Evolutionary conservation across 192 early-diverging fungal genomes (phyloP), one percentile per base, ranked within the genome.

Genomic region (Cladochytrium replicatum): DNA sequence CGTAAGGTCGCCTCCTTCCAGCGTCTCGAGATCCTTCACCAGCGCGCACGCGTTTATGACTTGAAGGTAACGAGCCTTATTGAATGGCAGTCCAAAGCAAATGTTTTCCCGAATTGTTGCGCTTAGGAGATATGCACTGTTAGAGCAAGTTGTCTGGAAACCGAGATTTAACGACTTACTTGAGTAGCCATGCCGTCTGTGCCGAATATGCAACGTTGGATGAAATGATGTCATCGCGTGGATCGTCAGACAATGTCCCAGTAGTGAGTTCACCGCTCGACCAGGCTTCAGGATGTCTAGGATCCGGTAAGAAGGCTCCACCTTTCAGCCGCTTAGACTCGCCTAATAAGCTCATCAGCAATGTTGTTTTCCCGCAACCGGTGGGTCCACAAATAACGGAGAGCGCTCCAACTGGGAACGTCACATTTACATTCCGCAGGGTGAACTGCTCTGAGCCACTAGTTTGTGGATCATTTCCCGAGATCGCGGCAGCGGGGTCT

Each of bases 21-120:
- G 55, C 48, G 86, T 86, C 7, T 84, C 82, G 32, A 99, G 69
- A 55, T 99, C 96, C 4, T 81, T 73, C 7, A 67, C 68, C 7
- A 99, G 68, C 13, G 96, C 93, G 23, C 91, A 97, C 43, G 82
- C 82, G 3, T 79, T 66, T 26, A 99, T 62, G 3, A 91, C 89
- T 38, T 80, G 64, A 24, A 78, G 63, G 57, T 99, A 99, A 4
- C 84, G 76, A 11, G 66, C 69, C 40, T 71, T 59, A 43, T 91
- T 77, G 51, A 73, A 94, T 6, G 66, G 60, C 2, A 67, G 55
- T 27, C 90, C 89, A 65, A 99, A 97, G 15, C 82, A 43, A 54
- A 99, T 94, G 50, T 85, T 87, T 46, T 71, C 77, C 0, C 72
- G 44, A 37, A 81, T 69, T 0, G 74, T 75, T 1, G 68, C 74